A percentile compares a stretch with the other conserved stretches of the same genome.
Conservation (phyloP, 345 rosid genomes). For the Punica granatum region DNA sequence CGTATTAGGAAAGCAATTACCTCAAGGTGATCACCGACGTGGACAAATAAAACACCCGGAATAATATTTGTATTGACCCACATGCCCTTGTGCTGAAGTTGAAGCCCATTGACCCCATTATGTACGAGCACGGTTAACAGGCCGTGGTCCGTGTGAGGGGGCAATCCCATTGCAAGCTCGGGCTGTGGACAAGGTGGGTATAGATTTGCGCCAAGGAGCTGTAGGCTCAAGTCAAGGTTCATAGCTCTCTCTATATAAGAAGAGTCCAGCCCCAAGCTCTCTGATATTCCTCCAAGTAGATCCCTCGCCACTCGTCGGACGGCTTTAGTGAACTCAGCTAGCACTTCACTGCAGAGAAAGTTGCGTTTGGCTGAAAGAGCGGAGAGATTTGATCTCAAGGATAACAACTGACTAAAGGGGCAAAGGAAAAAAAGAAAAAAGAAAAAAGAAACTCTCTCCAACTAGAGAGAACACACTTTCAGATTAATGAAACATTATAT, state of each 20-base stretch:
- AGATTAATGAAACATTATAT: no score
- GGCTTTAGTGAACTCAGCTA: constrained; percentile 20
- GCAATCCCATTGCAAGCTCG: constrained; percentile 40
- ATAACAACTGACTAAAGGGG: no score
- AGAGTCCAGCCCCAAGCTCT: no score
- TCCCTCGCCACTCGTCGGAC: constrained; percentile 22
- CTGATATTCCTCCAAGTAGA: constrained; percentile 29
- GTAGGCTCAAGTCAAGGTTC: constrained; percentile 24
- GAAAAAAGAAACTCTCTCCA: no score
- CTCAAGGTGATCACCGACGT: constrained; percentile 16
- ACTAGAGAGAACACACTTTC: no score
- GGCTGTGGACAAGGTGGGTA: constrained; percentile 52
- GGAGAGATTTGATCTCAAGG: no score
- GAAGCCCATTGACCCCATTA: constrained; percentile 38
- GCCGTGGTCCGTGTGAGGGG: constrained; percentile 46
- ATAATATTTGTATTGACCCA: constrained; percentile 17
- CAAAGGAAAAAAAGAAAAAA: no score
- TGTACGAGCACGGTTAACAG: constrained; percentile 34
- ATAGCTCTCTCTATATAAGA: constrained; percentile 21
- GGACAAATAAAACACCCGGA: constrained; percentile 33
- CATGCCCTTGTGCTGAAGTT: no score
- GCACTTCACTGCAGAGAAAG: constrained; percentile 27
- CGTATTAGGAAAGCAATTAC: background rate
- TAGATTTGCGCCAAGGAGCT: constrained; percentile 19
- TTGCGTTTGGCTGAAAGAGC: no score